A percentile compares a stretch with the other conserved stretches of the same genome.
Conservation (phyloP, 768 basidiomycete genomes). For the Leccinum uliginosum region DNA sequence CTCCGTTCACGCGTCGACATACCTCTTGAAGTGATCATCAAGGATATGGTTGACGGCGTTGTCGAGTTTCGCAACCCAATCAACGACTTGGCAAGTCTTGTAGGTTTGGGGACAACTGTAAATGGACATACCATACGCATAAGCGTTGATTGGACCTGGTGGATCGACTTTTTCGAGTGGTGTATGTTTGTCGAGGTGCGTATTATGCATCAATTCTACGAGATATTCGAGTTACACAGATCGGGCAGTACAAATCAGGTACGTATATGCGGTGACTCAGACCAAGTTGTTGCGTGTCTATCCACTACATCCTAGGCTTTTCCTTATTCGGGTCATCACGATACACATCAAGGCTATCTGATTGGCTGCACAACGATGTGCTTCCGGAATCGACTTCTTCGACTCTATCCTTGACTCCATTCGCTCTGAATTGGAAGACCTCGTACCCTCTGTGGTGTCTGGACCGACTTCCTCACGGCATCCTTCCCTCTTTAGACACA, state of each 20-base stretch:
- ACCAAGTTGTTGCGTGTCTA: background rate
- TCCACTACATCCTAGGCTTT: background rate
- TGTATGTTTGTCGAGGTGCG: constrained; percentile 23
- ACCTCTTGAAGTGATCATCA: constrained; percentile 34
- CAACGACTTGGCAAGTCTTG: constrained; percentile 35
- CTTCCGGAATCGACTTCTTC: constrained; percentile 3
- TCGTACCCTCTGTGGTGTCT: constrained; percentile 20
- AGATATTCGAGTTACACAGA: background rate
- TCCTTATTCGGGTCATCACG: background rate
- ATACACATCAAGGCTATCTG: background rate
- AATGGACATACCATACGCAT: constrained; percentile 39
- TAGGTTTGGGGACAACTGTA: constrained; percentile 30
- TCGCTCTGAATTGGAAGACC: constrained; percentile 4
- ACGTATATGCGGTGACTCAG: constrained; percentile 13
- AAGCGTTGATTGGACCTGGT: constrained; percentile 30
- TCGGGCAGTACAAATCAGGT: constrained; percentile 18
- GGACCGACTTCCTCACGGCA: constrained; percentile 11
- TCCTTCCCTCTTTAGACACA: constrained; percentile 9
- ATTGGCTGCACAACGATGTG: background rate
- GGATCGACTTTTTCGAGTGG: constrained; percentile 36
- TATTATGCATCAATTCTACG: background rate
- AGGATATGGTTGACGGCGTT: constrained; percentile 33
- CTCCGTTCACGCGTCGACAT: constrained; percentile 26
- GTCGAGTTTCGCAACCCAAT: constrained; percentile 43
- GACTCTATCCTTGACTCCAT: constrained; percentile 8